Evolutionary conservation across 75 land plant species (phyloP).

Genomic region (Larix kaempferi): DNA sequence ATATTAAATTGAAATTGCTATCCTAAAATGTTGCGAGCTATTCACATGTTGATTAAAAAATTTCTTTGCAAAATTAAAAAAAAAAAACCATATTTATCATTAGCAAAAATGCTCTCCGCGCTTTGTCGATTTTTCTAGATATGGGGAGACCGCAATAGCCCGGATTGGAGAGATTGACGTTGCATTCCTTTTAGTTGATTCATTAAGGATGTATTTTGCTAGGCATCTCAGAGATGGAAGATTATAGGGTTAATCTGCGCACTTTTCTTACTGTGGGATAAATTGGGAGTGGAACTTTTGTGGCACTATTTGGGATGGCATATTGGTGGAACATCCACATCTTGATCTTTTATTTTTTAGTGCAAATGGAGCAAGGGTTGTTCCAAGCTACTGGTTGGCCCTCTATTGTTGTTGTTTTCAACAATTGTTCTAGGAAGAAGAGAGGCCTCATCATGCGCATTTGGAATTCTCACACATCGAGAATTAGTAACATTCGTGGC

Average conservation of each 20-base stretch:
- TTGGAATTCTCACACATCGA: slow-evolving; percentile 96
- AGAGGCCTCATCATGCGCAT: slow-evolving; percentile 88
- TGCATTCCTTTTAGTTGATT: slow-evolving; percentile 60
- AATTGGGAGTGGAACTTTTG: slow-evolving; percentile 79
- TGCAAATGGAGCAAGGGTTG: slow-evolving; percentile 76
- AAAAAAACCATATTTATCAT: no score
- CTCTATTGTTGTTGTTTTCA: slow-evolving; percentile 78
- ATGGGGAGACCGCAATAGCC: slow-evolving; percentile 47
- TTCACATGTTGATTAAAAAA: no score
- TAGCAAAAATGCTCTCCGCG: no score
- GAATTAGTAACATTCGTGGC: slow-evolving; percentile 73
- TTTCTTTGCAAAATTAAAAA: no score
- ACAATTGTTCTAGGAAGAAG: slow-evolving; percentile 82
- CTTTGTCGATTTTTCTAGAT: no score
- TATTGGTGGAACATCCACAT: slow-evolving; percentile 73
- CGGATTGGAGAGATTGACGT: slow-evolving; percentile 76
- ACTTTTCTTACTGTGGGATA: slow-evolving; percentile 68
- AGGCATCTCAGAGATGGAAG: slow-evolving; percentile 82
- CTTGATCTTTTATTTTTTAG: slow-evolving; percentile 49
- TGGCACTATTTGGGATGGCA: slow-evolving; percentile 63
- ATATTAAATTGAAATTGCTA: no score
- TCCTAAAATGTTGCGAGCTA: no score
- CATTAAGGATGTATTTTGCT: slow-evolving; percentile 71
- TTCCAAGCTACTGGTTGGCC: slow-evolving; percentile 95
- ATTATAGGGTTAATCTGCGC: slow-evolving; percentile 60